Percentiles rank a stretch among this genome's conserved stretches.
These are phyloP conservation scores for Amanita polypyramis DNA, from an alignment of 768 basidiomycete species.

Conservation along the genomic window DNA sequence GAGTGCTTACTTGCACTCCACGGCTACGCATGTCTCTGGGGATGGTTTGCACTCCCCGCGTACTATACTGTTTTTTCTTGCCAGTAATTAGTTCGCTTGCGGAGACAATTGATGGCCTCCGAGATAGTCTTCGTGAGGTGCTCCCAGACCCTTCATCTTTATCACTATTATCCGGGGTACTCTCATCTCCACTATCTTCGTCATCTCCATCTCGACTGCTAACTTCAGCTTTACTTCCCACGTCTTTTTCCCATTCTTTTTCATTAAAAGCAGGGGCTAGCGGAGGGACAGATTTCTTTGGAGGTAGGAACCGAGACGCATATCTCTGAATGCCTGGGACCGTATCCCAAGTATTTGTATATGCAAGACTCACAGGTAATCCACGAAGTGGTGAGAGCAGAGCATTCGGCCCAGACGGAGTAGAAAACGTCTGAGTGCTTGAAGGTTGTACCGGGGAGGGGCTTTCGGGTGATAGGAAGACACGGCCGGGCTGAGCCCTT, in stretches of 20 bases:
- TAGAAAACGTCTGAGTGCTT: constrained; percentile 21
- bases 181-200: constrained; percentile 64
- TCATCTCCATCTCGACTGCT: constrained; percentile 78
- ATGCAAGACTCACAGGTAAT: constrained; percentile 48
- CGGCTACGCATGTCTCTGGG: constrained; percentile 41
- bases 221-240: constrained; percentile 50
- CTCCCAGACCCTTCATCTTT: constrained; percentile 18
- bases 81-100: constrained; percentile 25
- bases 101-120: constrained; percentile 25
- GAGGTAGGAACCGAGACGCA: constrained; percentile 45
- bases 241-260: constrained; percentile 23
- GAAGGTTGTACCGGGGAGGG: constrained; percentile 38
- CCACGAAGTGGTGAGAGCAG: constrained; percentile 35
- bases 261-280: constrained; percentile 43
- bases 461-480: constrained; percentile 60
- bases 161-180: constrained; percentile 30
- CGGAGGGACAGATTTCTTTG: constrained; percentile 20
- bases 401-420: constrained; percentile 24
- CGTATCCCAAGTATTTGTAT: constrained; percentile 79
- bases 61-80: constrained; percentile 47
- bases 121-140: constrained; percentile 16
- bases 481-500: constrained; percentile 53
- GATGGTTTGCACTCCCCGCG: constrained; percentile 64
- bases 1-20: constrained; percentile 46
- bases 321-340: constrained; percentile 75